A percentile compares a stretch with the other conserved stretches of the same genome.
Evolutionary conservation across 805 yeast species (phyloP).

Genomic region (Zygosaccharomyces gambellarensis): DNA sequence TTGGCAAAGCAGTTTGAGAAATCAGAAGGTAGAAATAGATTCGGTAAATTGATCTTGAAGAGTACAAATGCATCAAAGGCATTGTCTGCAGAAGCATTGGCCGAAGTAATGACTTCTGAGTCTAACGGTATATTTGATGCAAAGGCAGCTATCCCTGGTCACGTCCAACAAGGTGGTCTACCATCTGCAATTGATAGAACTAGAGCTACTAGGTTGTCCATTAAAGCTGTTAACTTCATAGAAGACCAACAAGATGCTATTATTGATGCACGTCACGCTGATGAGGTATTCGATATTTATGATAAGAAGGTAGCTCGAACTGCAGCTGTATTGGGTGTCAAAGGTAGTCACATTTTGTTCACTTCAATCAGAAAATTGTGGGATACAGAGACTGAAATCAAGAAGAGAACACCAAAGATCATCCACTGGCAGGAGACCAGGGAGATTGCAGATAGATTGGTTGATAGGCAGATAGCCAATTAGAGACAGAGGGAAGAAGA

Average conservation of each 20-base stretch:
- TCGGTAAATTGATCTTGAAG: conserved; percentile 66
- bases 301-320: conserved; percentile 42
- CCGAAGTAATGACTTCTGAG: conserved; percentile 61
- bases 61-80: conserved; percentile 68
- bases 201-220: conserved; percentile 65
- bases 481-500: conserved; percentile 4
- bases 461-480: conserved; percentile 52
- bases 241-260: conserved; percentile 39
- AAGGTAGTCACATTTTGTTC: conserved; percentile 69
- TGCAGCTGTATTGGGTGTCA: conserved; percentile 80
- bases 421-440: conserved; percentile 78
- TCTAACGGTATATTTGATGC: conserved; percentile 66
- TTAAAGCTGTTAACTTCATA: conserved; percentile 64
- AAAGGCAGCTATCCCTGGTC: conserved; percentile 79
- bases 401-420: conserved; percentile 79
- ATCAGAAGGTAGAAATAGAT: conserved; percentile 59
- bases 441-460: conserved; percentile 78
- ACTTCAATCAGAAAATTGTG: conserved; percentile 70
- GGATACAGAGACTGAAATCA: conserved; percentile 80
- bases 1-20: conserved; percentile 55
- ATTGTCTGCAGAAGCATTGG: conserved; percentile 60
- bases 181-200: conserved; percentile 78
- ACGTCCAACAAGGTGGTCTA: conserved; percentile 77
- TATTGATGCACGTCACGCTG: conserved; percentile 30
- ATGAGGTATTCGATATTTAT: conserved; percentile 28